Base-by-base conservation (phyloP, 2,329 filamentous ascomycete genomes). In the Colletotrichum coccodes region DNA sequence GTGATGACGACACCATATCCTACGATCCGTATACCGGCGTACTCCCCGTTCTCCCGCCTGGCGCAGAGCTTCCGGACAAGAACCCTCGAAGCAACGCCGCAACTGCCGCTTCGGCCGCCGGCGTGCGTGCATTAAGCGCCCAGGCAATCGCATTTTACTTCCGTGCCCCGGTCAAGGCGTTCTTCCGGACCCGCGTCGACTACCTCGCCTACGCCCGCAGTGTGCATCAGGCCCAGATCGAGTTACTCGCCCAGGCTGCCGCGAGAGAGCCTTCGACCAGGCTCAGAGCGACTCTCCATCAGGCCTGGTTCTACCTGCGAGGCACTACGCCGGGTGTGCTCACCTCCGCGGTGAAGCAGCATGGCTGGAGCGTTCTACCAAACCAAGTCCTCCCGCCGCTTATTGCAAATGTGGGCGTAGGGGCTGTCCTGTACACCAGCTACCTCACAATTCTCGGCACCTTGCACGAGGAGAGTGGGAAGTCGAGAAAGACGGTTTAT, bases 141-240 rank as follows among this genome's bases (percentile, higher is more conserved):
- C 92, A 97, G 77, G 85, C 94, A 74, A 88, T 97, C 62, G 91
- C 94, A 28, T 97, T 97, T 75, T 98, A 97, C 82, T 98, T 97
- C 77, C 87, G 94, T 64, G 94, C 94, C 0, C 95, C 95, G 1
- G 92, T 94, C 60, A 97, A 97, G 81, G 93, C 94, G 18, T 98
- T 98, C 78, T 97, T 98, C 81, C 89, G 94, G 70, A 95, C 93
- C 1, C 86, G 95, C 67, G 94, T 98, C 71, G 95, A 98, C 83
- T 97, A 94, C 73, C 84, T 90, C 21, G 87, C 87, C 2, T 90
- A 89, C 70, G 88, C 87, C 3, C 83, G 88, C 32, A 83, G 78
- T 18, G 76, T 89, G 3, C 86, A 88, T 70, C 79, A 86, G 71
- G 81, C 84, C 40, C 83, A 85, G 66, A 79, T 78, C 1, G 74